These are phyloP conservation scores for Sarocladium brachiariae DNA, from an alignment of 2,329 filamentous ascomycete genomes.

Conservation along the genomic window DNA sequence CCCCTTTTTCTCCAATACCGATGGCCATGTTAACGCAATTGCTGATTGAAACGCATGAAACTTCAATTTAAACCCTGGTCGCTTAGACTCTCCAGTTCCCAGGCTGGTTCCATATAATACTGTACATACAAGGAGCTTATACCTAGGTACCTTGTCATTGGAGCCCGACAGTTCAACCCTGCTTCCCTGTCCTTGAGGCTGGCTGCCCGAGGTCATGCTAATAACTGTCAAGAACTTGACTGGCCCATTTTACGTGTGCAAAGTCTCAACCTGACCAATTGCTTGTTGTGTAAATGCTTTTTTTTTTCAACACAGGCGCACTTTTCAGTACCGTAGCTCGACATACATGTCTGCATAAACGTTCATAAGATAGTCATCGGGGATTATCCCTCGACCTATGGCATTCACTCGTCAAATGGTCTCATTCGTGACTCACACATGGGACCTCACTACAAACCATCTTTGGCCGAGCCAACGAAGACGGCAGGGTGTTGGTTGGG, in stretches of 20 bases:
- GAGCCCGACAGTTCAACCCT: neutral
- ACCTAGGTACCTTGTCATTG: neutral
- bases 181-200: neutral
- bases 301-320: neutral
- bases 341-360: neutral
- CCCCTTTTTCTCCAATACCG: neutral
- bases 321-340: neutral
- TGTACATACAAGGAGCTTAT: no score
- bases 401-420: neutral
- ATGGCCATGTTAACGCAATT: neutral
- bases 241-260: no score
- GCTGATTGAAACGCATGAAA: conserved; percentile 8
- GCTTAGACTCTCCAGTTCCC: neutral
- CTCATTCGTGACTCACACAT: neutral
- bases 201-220: neutral
- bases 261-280: no score
- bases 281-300: no score
- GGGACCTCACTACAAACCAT: no score
- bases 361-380: neutral
- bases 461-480: no score
- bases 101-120: neutral
- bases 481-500: no score
- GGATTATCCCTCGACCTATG: neutral
- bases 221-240: neutral
- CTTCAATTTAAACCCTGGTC: conserved; percentile 5